phyloP scores from a whole-genome alignment of 352 stramenopile genomes.

The Pythium sukuiense region DNA sequence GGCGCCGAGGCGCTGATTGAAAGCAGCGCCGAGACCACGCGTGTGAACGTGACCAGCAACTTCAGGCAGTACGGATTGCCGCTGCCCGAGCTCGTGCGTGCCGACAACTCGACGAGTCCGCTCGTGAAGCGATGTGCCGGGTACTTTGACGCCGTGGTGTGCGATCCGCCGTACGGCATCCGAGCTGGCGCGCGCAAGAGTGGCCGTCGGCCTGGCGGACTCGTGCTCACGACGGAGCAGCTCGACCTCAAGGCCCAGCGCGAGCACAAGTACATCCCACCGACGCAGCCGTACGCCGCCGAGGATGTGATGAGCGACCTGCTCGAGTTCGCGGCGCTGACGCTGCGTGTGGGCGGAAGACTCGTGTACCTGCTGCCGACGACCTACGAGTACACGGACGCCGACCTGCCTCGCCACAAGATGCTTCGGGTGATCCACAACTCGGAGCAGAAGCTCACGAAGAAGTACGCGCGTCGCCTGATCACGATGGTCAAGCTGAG shows the following conservation, averaged over 20 bases:
- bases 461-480: constrained; percentile 78
- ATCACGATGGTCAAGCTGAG: constrained; percentile 86
- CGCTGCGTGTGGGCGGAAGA: constrained; percentile 71
- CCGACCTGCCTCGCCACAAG: constrained; percentile 74
- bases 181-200: constrained; percentile 92
- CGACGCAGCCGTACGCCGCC: constrained; percentile 94
- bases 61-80: constrained; percentile 93
- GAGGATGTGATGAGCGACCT: constrained; percentile 98
- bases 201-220: constrained; percentile 50
- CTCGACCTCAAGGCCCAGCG: constrained; percentile 11
- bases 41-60: constrained; percentile 85
- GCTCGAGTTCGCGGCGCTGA: constrained; percentile 87
- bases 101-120: constrained; percentile 85
- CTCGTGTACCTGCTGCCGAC: constrained; percentile 88
- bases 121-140: constrained; percentile 42
- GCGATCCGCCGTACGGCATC: constrained; percentile 94
- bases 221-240: constrained; percentile 33
- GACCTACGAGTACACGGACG: constrained; percentile 80
- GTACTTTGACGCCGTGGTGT: constrained; percentile 91
- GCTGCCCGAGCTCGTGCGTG: constrained; percentile 93
- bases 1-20: constrained; percentile 17
- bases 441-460: constrained; percentile 83
- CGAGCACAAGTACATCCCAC: constrained; percentile 92
- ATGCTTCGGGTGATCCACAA: constrained; percentile 69
- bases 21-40: constrained; percentile 15